Conservation (phyloP, 2,329 filamentous ascomycete species). For the Cladosporium sp. region DNA sequence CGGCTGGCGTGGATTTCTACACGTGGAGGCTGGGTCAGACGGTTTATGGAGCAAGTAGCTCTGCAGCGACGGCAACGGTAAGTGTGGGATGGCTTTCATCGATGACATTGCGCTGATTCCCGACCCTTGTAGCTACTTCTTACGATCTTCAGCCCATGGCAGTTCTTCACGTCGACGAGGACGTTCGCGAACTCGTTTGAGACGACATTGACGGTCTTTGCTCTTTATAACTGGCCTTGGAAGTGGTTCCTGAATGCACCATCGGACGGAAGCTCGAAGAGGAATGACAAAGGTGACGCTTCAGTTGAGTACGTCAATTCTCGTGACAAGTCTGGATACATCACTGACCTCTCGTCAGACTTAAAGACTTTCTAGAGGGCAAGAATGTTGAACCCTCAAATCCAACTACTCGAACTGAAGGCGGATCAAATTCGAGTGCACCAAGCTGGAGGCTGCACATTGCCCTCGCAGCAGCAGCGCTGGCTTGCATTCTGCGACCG, state of each 20-base stretch:
- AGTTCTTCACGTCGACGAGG: constrained; percentile 91
- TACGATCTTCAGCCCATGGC: constrained; percentile 78
- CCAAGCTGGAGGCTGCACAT: not conserved
- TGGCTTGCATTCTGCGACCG: constrained; percentile 81
- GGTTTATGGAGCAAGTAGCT: constrained; percentile 64
- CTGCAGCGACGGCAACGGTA: constrained; percentile 62
- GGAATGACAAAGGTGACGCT: not conserved
- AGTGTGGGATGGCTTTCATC: not conserved
- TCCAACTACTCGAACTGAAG: not conserved
- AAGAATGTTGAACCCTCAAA: not conserved
- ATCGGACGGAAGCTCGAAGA: not conserved
- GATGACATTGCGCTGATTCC: not conserved
- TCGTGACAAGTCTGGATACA: no score
- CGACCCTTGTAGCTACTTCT: constrained; percentile 57
- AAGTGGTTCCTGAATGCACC: constrained; percentile 32
- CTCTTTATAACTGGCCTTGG: constrained; percentile 87
- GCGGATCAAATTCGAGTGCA: not conserved
- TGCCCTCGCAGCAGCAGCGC: constrained; percentile 67
- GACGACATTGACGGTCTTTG: constrained; percentile 76
- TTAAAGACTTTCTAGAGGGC: constrained; percentile 9
- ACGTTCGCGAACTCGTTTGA: constrained; percentile 95
- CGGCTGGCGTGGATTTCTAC: constrained; percentile 76
- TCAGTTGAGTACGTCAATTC: not conserved
- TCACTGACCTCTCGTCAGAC: not conserved
- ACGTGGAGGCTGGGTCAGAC: constrained; percentile 77